A percentile compares a stretch with the other conserved stretches of the same genome.
Conservation (phyloP, 2,329 filamentous ascomycete species). For the Neofusicoccum sp. region DNA sequence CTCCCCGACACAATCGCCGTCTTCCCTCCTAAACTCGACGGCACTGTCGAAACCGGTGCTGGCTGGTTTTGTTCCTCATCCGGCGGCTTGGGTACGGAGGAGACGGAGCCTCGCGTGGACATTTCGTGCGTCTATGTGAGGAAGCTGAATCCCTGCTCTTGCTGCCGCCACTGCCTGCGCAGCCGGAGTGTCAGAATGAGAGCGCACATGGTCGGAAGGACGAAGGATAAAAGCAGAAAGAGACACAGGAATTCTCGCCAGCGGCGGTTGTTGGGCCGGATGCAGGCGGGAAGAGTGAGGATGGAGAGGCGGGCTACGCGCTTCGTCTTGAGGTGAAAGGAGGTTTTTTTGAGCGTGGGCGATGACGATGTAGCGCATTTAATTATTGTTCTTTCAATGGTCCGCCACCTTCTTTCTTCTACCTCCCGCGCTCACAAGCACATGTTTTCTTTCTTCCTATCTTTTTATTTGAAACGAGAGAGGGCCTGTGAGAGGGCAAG, state of each 20-base stretch:
- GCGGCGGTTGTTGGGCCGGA: too few species aligned
- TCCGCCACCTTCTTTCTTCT: too few species aligned
- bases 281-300: too few species aligned
- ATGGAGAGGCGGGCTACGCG: too few species aligned
- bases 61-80: not conserved
- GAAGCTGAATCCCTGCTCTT: not conserved
- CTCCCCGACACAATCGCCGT: slow-evolving; percentile 45
- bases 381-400: too few species aligned
- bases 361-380: too few species aligned
- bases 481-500: too few species aligned
- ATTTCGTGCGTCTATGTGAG: not conserved
- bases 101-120: not conserved
- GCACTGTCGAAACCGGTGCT: not conserved
- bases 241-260: not conserved
- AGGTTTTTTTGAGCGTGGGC: too few species aligned
- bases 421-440: too few species aligned
- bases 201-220: not conserved
- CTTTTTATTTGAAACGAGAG: too few species aligned
- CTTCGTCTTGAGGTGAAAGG: too few species aligned
- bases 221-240: not conserved
- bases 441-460: too few species aligned
- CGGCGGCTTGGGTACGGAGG: not conserved
- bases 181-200: not conserved
- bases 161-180: not conserved
- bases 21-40: slow-evolving; percentile 22